Evolutionary conservation across 2,329 filamentous ascomycete species (phyloP).

Genomic region (Microsporum canis): DNA sequence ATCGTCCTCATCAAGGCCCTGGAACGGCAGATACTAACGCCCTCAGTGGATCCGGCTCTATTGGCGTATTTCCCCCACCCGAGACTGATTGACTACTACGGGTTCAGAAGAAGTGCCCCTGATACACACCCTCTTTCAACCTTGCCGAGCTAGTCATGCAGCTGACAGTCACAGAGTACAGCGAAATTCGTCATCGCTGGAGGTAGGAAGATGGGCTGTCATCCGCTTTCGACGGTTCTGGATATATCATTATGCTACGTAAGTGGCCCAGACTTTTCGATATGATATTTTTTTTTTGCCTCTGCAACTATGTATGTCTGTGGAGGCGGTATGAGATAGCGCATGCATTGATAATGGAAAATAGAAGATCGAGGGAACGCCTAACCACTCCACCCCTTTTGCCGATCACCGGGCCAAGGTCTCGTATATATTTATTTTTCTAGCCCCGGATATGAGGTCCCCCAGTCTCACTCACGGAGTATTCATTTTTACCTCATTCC

Average conservation of each 20-base stretch:
- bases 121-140: not conserved
- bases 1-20: not conserved
- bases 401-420: not conserved
- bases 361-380: not conserved
- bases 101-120: not conserved
- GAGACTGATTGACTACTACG: not conserved
- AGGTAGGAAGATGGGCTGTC: not conserved
- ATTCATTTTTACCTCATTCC: not conserved
- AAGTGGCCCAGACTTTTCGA: not conserved
- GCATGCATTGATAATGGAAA: not conserved
- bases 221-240: not conserved
- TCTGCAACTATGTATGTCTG: not conserved
- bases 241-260: not conserved
- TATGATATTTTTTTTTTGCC: not conserved
- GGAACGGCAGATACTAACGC: not conserved
- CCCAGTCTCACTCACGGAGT: not conserved
- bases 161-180: not conserved
- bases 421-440: conserved; percentile 3
- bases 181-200: not conserved
- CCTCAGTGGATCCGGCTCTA: not conserved
- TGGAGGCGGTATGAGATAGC: conserved; percentile 2
- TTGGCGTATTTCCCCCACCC: not conserved
- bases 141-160: not conserved
- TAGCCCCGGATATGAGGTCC: not conserved
- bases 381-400: conserved; percentile 2